Percentiles rank a stretch among this genome's conserved stretches.
Conservation (phyloP, 139 green algal species). For the Micractinium sp. region DNA sequence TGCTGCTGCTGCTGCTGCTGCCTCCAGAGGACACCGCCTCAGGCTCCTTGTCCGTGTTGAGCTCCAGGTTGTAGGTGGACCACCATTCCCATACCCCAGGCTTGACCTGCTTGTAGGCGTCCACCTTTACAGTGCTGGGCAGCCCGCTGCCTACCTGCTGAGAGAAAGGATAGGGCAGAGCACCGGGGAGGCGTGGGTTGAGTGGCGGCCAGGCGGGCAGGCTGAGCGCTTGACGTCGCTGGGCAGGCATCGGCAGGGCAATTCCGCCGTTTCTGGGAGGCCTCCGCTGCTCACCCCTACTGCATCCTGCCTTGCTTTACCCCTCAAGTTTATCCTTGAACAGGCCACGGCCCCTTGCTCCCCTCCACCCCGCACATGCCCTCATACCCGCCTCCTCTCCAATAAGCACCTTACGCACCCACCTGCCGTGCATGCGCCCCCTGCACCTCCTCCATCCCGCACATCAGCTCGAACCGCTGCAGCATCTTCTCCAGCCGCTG, state of each 20-base stretch:
- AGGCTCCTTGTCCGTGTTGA: constrained; percentile 36
- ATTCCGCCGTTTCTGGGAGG: background rate
- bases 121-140: constrained; percentile 29
- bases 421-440: background rate
- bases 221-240: background rate
- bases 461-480: constrained; percentile 58
- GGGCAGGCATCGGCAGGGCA: background rate
- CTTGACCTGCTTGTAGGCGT: constrained; percentile 39
- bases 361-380: no score
- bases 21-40: constrained; percentile 35
- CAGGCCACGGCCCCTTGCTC: no score
- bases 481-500: constrained; percentile 58
- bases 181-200: background rate
- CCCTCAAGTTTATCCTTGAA: no score
- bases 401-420: background rate
- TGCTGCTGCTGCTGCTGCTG: background rate
- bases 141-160: background rate
- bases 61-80: constrained; percentile 35
- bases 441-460: constrained; percentile 35
- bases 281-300: no score
- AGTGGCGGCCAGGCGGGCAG: background rate
- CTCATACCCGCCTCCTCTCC: no score
- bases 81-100: constrained; percentile 42
- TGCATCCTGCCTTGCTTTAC: no score
- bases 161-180: background rate